A percentile compares a stretch with the other conserved stretches of the same genome.
phyloP scores from a whole-genome alignment of 331 rosid genomes.

The Rhamnella rubrinervis region DNA sequence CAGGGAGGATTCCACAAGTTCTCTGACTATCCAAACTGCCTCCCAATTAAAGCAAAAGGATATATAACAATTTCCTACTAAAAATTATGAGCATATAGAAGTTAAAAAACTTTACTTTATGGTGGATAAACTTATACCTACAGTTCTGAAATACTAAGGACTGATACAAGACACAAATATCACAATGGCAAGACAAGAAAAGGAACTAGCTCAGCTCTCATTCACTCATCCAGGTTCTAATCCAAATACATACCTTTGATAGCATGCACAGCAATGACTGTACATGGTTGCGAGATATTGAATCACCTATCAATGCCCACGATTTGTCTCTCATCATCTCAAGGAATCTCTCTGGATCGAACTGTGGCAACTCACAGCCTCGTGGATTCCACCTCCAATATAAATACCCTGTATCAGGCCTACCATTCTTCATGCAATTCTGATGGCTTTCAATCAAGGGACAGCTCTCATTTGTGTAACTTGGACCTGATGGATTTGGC shows the following conservation, averaged over 20 bases:
- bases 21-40: background rate
- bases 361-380: slow-evolving; percentile 61
- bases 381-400: slow-evolving; percentile 90
- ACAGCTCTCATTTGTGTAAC: slow-evolving; percentile 70
- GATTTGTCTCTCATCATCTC: slow-evolving; percentile 64
- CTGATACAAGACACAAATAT: background rate
- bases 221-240: slow-evolving; percentile 6
- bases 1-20: background rate
- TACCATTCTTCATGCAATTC: slow-evolving; percentile 81
- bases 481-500: slow-evolving; percentile 62
- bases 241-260: slow-evolving; percentile 57
- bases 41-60: background rate
- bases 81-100: background rate
- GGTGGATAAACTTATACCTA: slow-evolving; percentile 5
- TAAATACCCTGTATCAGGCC: slow-evolving; percentile 69
- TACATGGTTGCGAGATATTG: slow-evolving; percentile 92
- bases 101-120: background rate
- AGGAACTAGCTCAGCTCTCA: background rate
- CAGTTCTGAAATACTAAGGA: background rate
- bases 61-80: background rate
- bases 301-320: slow-evolving; percentile 97
- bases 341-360: slow-evolving; percentile 67
- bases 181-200: background rate
- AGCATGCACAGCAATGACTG: slow-evolving; percentile 89
- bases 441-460: slow-evolving; percentile 76